Conservation (phyloP, 2,329 filamentous ascomycete species). For the Dactylellina sp. region DNA sequence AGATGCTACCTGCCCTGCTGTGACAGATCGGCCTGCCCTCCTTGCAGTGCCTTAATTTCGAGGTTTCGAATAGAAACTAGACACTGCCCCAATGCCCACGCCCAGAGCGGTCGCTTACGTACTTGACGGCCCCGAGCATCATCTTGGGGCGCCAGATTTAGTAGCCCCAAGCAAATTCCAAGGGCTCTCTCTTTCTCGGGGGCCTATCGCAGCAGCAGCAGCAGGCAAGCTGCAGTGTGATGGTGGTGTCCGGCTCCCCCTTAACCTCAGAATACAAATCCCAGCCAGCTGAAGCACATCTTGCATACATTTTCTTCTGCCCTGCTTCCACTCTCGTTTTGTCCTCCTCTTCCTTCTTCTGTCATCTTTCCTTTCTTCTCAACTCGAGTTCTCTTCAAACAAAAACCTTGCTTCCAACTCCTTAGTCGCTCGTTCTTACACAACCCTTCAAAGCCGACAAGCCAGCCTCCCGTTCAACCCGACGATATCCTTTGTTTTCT, state of each 20-base stretch:
- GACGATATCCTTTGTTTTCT: background rate
- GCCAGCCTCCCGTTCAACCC: too few relatives aligned
- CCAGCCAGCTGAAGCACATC: constrained; percentile 8
- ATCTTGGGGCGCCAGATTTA: constrained; percentile 29
- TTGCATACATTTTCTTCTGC: background rate
- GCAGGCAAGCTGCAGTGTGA: background rate
- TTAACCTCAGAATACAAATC: too few relatives aligned
- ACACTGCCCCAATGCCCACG: constrained; percentile 41
- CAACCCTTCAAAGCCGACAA: background rate
- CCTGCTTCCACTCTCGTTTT: background rate
- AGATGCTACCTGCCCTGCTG: background rate
- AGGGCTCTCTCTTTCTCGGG: constrained; percentile 15
- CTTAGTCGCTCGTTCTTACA: constrained; percentile 32
- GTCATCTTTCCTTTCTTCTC: constrained; percentile 4
- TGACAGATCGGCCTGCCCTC: constrained; percentile 28
- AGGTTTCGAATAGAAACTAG: constrained; percentile 38
- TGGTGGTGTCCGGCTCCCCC: background rate
- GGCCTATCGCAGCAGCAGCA: background rate
- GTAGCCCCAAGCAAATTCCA: constrained; percentile 35
- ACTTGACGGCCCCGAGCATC: background rate
- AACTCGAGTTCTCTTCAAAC: background rate
- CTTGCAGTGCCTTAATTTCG: constrained; percentile 18
- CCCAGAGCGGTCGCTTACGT: background rate
- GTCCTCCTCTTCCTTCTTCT: constrained; percentile 10
- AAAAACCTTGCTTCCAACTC: background rate